Percentiles rank a stretch among this genome's conserved stretches.
phyloP scores from a whole-genome alignment of 179 eudicot species.

The Corrigiola litoralis region DNA sequence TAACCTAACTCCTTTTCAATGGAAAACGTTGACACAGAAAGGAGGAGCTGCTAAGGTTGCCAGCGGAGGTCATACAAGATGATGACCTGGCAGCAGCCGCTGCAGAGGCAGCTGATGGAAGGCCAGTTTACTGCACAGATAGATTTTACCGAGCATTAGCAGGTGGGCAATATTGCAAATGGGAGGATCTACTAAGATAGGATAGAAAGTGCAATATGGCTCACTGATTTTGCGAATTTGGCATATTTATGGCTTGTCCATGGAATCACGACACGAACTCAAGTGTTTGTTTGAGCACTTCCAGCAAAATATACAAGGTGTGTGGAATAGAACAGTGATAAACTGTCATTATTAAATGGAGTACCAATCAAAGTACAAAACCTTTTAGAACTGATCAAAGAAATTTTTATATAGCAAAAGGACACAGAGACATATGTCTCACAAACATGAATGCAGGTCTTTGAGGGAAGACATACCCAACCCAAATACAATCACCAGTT shows the following conservation, averaged over 20 bases:
- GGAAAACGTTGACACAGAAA: slow-evolving; percentile 38
- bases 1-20: background rate
- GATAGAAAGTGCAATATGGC: background rate
- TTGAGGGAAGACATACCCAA: too few relatives aligned
- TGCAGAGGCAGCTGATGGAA: slow-evolving; percentile 94
- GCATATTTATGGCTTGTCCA: background rate
- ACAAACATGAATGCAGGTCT: too few relatives aligned
- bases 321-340: background rate
- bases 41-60: slow-evolving; percentile 80
- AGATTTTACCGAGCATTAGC: slow-evolving; percentile 87
- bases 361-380: too few relatives aligned
- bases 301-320: slow-evolving; percentile 5
- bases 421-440: too few relatives aligned
- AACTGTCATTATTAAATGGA: background rate
- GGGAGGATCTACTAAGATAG: slow-evolving; percentile 88
- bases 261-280: slow-evolving; percentile 1
- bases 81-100: slow-evolving; percentile 93
- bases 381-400: too few relatives aligned
- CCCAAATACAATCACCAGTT: too few relatives aligned
- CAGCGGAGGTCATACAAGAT: slow-evolving; percentile 59
- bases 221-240: background rate
- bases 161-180: slow-evolving; percentile 98
- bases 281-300: slow-evolving; percentile 12
- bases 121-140: slow-evolving; percentile 95
- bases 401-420: too few relatives aligned